Percentiles rank a stretch among this genome's conserved stretches.
Evolutionary conservation across 331 rosid species (phyloP).

Genomic region (Arachis monticola): DNA sequence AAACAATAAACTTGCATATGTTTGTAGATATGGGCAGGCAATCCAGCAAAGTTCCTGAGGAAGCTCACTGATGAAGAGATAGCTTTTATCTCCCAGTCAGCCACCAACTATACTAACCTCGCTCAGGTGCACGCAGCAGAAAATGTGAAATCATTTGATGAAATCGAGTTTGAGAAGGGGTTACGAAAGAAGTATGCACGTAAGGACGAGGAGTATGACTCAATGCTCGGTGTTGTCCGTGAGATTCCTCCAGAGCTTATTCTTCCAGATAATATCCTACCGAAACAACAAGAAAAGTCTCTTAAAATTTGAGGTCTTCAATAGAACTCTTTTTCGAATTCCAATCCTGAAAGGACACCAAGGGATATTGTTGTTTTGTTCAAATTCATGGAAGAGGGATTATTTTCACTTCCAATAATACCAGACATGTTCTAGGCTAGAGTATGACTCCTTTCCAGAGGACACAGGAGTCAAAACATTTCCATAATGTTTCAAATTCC

Average conservation of each 20-base stretch:
- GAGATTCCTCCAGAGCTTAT: slow-evolving; percentile 87
- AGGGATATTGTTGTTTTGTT: slow-evolving; percentile 48
- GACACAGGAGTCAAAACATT: slow-evolving; percentile 32
- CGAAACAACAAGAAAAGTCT: slow-evolving; percentile 65
- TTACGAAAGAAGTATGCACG: slow-evolving; percentile 82
- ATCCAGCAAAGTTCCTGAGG: slow-evolving; percentile 81
- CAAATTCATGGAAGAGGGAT: slow-evolving; percentile 63
- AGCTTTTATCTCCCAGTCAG: slow-evolving; percentile 74
- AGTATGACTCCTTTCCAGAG: slow-evolving; percentile 41
- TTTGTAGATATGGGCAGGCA: slow-evolving; percentile 84
- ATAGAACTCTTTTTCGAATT: slow-evolving; percentile 29
- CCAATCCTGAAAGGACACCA: slow-evolving; percentile 48
- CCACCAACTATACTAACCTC: slow-evolving; percentile 74
- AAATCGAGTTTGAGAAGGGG: slow-evolving; percentile 86
- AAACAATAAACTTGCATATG: neutral
- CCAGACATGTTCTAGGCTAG: slow-evolving; percentile 51
- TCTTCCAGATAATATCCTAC: slow-evolving; percentile 84
- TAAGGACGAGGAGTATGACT: slow-evolving; percentile 88
- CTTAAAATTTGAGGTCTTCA: slow-evolving; percentile 45
- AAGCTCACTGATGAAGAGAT: slow-evolving; percentile 75
- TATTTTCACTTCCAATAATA: slow-evolving; percentile 59
- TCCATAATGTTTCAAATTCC: slow-evolving; percentile 27
- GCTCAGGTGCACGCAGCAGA: slow-evolving; percentile 92
- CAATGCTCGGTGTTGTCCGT: slow-evolving; percentile 89
- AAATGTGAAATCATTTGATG: slow-evolving; percentile 71